These are phyloP conservation scores for Hypoxylon lienhwacheense DNA, from an alignment of 495 filamentous ascomycete genomes.

Conservation along the genomic window DNA sequence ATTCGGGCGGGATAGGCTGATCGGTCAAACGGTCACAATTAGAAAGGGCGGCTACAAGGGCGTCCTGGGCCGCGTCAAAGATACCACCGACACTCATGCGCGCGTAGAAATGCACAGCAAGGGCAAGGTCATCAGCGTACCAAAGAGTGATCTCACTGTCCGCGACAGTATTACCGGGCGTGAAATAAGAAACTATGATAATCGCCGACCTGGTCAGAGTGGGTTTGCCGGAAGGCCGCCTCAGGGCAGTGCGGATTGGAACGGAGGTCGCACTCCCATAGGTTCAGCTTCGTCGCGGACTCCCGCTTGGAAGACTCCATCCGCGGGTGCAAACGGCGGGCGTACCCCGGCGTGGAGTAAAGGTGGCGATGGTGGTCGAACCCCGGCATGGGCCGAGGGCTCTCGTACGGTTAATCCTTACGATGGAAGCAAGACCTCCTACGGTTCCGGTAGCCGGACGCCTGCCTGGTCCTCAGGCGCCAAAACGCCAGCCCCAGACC, in stretches of 20 bases:
- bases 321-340: constrained; percentile 48
- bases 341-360: constrained; percentile 69
- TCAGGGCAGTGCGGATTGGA: constrained; percentile 51
- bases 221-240: constrained; percentile 39
- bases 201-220: constrained; percentile 59
- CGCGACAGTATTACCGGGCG: constrained; percentile 82
- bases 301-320: constrained; percentile 62
- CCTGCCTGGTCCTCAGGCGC: constrained; percentile 57
- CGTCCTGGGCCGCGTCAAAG: constrained; percentile 90
- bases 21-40: constrained; percentile 89
- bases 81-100: constrained; percentile 79
- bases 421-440: constrained; percentile 76
- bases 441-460: constrained; percentile 56
- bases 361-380: constrained; percentile 63
- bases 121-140: constrained; percentile 79
- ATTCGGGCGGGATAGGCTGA: constrained; percentile 78
- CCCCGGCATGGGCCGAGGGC: constrained; percentile 78
- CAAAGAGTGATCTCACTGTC: constrained; percentile 73
- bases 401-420: constrained; percentile 77
- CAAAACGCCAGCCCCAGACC: constrained; percentile 64
- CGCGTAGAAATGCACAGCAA: constrained; percentile 92
- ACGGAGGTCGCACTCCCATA: constrained; percentile 70
- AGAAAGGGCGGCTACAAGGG: constrained; percentile 86
- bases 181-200: constrained; percentile 65
- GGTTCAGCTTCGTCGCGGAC: constrained; percentile 63